Conservation (phyloP, 2,329 filamentous ascomycete species). For the Aspergillus carbonarius region DNA sequence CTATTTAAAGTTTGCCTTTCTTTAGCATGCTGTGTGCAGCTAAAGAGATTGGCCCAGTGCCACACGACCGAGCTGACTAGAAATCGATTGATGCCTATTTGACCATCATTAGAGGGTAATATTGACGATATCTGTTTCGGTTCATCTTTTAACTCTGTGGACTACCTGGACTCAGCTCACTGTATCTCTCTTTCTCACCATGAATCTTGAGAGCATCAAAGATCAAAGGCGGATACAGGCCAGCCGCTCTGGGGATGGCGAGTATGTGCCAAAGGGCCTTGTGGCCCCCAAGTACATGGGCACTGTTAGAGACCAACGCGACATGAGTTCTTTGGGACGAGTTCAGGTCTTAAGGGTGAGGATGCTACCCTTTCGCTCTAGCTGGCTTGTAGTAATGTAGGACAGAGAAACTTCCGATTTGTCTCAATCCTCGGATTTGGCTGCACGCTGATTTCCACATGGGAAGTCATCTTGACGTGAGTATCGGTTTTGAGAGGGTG, state of each 20-base stretch:
- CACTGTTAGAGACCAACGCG: conserved; percentile 35
- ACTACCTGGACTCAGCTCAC: background rate
- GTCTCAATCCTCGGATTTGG: conserved; percentile 48
- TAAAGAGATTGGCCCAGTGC: background rate
- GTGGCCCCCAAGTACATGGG: conserved; percentile 40
- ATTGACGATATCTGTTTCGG: background rate
- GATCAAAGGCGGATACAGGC: background rate
- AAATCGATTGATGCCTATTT: too few species aligned
- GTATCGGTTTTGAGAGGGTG: conserved; percentile 10
- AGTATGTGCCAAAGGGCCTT: conserved; percentile 25
- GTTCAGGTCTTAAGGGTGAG: conserved; percentile 40
- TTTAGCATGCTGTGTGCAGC: background rate
- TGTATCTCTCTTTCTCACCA: background rate
- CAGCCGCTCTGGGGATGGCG: conserved; percentile 16
- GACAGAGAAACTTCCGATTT: conserved; percentile 47
- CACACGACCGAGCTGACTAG: background rate
- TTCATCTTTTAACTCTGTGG: too few species aligned
- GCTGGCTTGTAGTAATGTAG: conserved; percentile 3
- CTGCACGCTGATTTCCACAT: conserved; percentile 45
- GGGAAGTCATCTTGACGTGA: conserved; percentile 45
- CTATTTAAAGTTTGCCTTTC: background rate
- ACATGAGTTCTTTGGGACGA: conserved; percentile 41
- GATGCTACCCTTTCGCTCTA: background rate
- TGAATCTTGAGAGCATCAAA: background rate
- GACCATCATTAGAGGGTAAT: background rate